These are phyloP conservation scores for Talaromyces funiculosus DNA, from an alignment of 2,329 filamentous ascomycete genomes.

Conservation along the genomic window DNA sequence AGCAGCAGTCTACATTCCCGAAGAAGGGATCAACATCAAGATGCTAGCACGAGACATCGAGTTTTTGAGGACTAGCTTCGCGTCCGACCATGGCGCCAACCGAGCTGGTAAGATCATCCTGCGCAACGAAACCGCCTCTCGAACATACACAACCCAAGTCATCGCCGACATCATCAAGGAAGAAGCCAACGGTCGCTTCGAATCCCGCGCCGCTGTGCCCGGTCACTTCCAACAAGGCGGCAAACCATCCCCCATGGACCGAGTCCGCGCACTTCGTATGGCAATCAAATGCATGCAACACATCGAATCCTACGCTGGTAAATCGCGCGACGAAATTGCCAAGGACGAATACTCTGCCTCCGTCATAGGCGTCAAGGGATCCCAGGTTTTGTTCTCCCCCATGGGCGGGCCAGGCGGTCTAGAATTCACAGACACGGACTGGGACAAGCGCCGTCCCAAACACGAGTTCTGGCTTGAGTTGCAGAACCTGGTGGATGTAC, in stretches of 20 bases:
- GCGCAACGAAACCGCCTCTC: conserved; percentile 91
- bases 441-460: conserved; percentile 80
- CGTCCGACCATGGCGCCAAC: conserved; percentile 76
- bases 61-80: conserved; percentile 79
- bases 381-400: conserved; percentile 77
- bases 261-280: conserved; percentile 82
- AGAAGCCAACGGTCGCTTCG: conserved; percentile 86
- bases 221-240: conserved; percentile 94
- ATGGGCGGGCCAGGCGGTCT: conserved; percentile 61
- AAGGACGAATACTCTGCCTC: conserved; percentile 66
- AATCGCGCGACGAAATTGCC: conserved; percentile 61
- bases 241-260: conserved; percentile 91
- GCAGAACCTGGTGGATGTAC: conserved; percentile 74
- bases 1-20: conserved; percentile 89
- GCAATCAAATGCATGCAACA: conserved; percentile 93
- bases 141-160: conserved; percentile 84
- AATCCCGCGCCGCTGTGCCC: conserved; percentile 83
- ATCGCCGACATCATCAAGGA: conserved; percentile 95
- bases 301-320: conserved; percentile 69
- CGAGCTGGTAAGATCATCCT: conserved; percentile 90
- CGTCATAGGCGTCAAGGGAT: conserved; percentile 90
- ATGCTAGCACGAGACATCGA: conserved; percentile 90
- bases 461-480: conserved; percentile 78
- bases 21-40: conserved; percentile 89
- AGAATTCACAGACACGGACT: conserved; percentile 84